phyloP scores from a whole-genome alignment of 192 early-diverging fungal species.

The Phlyctochytrium planicorne region DNA sequence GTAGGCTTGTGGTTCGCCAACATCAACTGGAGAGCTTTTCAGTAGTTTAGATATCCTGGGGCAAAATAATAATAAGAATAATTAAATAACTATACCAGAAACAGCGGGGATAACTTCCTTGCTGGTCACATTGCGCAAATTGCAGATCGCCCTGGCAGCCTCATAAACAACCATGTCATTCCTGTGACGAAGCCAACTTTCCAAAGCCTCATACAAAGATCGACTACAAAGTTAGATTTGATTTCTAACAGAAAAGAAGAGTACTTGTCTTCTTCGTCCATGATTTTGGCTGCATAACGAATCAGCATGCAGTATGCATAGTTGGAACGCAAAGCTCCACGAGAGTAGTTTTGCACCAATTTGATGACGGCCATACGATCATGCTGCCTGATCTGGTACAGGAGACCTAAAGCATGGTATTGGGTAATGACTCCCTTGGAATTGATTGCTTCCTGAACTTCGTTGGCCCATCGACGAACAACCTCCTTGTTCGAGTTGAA shows the following conservation, averaged over 20 bases:
- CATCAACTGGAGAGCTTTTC: conserved; percentile 91
- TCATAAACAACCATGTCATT: conserved; percentile 98
- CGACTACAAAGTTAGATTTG: conserved; percentile 32
- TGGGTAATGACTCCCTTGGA: conserved; percentile 90
- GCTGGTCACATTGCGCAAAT: conserved; percentile 74
- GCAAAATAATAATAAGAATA: neutral
- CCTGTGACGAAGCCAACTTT: conserved; percentile 89
- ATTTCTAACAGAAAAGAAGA: neutral
- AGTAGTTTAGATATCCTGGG: conserved; percentile 2
- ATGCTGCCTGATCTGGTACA: conserved; percentile 94
- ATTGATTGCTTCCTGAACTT: conserved; percentile 92
- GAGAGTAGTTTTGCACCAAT: conserved; percentile 85
- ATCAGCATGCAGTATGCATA: conserved; percentile 91
- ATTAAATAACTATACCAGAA: conserved; percentile 49
- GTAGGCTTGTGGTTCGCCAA: conserved; percentile 90
- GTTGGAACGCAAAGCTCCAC: conserved; percentile 70
- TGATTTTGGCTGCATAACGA: conserved; percentile 81
- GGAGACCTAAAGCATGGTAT: conserved; percentile 95
- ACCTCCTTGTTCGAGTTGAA: conserved; percentile 84
- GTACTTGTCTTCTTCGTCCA: conserved; percentile 56
- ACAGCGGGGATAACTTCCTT: conserved; percentile 94
- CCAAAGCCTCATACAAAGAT: conserved; percentile 81
- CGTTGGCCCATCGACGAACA: conserved; percentile 95
- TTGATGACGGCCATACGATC: conserved; percentile 99
- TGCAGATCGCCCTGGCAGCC: conserved; percentile 94